These are phyloP conservation scores for Agastache rugosa DNA, from an alignment of 257 asterid species.

Conservation along the genomic window DNA sequence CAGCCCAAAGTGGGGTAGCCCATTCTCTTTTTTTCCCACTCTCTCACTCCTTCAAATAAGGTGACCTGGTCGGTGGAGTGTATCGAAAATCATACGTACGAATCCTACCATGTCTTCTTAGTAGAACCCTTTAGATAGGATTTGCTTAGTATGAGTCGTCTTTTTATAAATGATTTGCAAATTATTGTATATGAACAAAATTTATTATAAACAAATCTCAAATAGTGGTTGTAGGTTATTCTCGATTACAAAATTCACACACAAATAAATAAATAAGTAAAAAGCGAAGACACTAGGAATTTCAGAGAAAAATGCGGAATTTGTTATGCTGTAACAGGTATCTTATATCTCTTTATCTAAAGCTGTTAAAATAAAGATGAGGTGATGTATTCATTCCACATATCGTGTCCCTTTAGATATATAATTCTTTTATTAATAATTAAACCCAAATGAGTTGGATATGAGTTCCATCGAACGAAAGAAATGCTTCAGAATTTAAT, in stretches of 20 bases:
- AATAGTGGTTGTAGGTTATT: not conserved
- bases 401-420: not conserved
- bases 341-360: conserved; percentile 50
- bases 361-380: conserved; percentile 44
- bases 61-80: not conserved
- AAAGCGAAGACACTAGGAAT: conserved; percentile 26
- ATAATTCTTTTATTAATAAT: not conserved
- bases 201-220: no score
- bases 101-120: no score
- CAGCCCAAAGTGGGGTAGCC: conserved; percentile 42
- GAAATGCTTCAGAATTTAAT: no score
- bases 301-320: conserved; percentile 38
- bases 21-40: conserved; percentile 4
- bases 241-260: not conserved
- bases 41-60: not conserved
- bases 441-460: no score
- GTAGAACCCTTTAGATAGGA: no score
- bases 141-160: no score
- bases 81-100: no score
- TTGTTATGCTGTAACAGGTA: conserved; percentile 35
- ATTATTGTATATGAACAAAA: not conserved
- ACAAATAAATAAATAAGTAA: no score
- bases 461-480: no score
- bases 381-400: not conserved
- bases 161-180: no score